phyloP scores from a whole-genome alignment of 805 yeast genomes.

The Candida oleophila region DNA sequence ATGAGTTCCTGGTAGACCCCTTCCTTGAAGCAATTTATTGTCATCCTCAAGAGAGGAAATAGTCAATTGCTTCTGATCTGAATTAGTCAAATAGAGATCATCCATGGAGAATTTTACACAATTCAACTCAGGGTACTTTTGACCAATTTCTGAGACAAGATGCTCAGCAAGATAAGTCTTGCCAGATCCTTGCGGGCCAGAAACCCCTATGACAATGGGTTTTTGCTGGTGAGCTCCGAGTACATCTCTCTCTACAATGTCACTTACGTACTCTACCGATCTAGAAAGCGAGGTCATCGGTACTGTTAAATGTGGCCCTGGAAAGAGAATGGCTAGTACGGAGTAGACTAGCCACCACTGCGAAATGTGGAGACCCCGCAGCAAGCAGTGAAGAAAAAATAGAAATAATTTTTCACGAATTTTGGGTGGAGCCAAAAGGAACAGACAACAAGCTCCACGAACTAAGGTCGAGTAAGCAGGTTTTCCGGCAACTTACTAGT shows the following conservation, averaged over 20 bases:
- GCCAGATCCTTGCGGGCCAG: slow-evolving; percentile 83
- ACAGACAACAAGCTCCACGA: too few relatives aligned
- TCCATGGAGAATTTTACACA: slow-evolving; percentile 69
- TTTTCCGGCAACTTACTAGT: too few relatives aligned
- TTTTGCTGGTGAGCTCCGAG: slow-evolving; percentile 4
- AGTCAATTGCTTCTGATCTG: slow-evolving; percentile 54
- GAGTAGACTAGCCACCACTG: background rate
- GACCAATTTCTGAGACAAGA: slow-evolving; percentile 32
- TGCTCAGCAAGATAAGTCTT: slow-evolving; percentile 56
- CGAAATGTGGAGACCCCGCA: background rate
- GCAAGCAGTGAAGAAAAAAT: background rate
- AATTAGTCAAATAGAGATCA: slow-evolving; percentile 75
- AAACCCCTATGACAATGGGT: slow-evolving; percentile 55
- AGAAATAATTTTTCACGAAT: too few relatives aligned
- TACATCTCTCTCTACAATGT: slow-evolving; percentile 22
- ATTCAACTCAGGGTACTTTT: slow-evolving; percentile 32
- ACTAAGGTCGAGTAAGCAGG: too few relatives aligned
- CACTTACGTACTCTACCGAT: slow-evolving; percentile 24
- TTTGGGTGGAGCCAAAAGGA: too few relatives aligned
- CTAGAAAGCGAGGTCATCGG: slow-evolving; percentile 10
- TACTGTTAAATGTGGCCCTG: background rate
- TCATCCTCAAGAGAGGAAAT: slow-evolving; percentile 24
- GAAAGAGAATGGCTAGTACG: background rate
- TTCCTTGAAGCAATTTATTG: slow-evolving; percentile 63
- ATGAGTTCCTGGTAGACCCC: slow-evolving; percentile 96